Evolutionary conservation across 2,329 filamentous ascomycete genomes (phyloP), one percentile per base, ranked within the genome.

Genomic region (Neophaeococcomyces mojaviensis): DNA sequence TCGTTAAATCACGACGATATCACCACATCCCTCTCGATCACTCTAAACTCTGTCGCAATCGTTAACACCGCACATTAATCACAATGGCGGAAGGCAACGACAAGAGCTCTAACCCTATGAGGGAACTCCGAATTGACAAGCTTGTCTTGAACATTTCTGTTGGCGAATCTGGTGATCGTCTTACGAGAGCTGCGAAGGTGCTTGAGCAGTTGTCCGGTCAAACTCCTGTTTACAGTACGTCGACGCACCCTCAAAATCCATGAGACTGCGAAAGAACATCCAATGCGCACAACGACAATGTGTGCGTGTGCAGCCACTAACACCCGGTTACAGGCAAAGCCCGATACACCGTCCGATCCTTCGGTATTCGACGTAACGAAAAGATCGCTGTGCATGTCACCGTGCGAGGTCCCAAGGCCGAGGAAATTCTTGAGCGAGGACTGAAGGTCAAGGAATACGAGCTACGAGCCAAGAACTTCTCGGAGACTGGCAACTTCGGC

Each of bases 391-490:
- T 98, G 62, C 92, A 98, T 80, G 92, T 98, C 69, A 98, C 92
- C 69, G 89, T 98, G 77, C 92, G 92, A 71, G 92, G 92, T 69
- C 89, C 92, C 75, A 96, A 87, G 85, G 92, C 92, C 56, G 92
- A 98, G 82, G 92, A 98, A 78, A 98, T 98, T 68, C 85, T 98
- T 69, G 92, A 98, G 87, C 90, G 92, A 82, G 92, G 92, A 71
- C 86, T 98, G 71, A 98, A 98, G 85, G 92, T 98, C 83, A 98
- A 98, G 88, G 92, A 98, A 78, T 98, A 98, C 79, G 92, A 98
- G 76, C 81, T 98, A 66, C 86, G 88, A 77, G 95, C 92, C 83
- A 85, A 86, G 76, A 98, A 98, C 87, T 98, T 98, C 86, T 90
- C 84, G 69, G 88, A 95, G 82, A 97, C 90, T 60, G 92, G 92